Evolutionary conservation across 371 early-diverging fungal species (phyloP).

Genomic region (Paraphysoderma sedebokerense): DNA sequence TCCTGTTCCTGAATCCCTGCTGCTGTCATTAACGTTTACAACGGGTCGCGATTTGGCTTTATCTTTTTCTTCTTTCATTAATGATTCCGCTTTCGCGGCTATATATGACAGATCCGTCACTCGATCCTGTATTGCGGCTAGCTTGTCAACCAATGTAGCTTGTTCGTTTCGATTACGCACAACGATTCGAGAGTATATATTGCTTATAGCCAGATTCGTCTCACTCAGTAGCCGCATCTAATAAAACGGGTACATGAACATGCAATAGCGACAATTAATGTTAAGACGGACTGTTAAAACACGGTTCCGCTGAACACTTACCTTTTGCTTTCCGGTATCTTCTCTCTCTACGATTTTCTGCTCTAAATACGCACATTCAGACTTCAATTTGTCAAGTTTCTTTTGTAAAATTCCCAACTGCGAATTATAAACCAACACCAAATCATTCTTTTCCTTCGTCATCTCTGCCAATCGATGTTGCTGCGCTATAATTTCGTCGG

Average conservation of each 20-base stretch:
- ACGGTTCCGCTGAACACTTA: not conserved
- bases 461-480: constrained; percentile 12
- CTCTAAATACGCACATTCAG: not conserved
- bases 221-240: not conserved
- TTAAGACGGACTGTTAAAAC: not conserved
- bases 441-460: constrained; percentile 30
- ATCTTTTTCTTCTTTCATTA: not conserved
- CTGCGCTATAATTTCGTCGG: constrained; percentile 24
- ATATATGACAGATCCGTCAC: not conserved
- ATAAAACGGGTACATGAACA: not conserved
- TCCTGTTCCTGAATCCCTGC: too few species aligned
- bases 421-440: constrained; percentile 12
- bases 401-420: not conserved
- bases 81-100: not conserved
- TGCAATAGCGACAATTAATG: not conserved
- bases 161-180: not conserved
- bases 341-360: not conserved
- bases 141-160: not conserved
- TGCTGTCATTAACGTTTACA: too few species aligned
- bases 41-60: too few species aligned
- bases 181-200: not conserved
- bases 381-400: not conserved
- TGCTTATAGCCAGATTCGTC: constrained; percentile 1
- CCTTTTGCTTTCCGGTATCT: not conserved
- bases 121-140: not conserved